Evolutionary conservation across 805 yeast genomes (phyloP).

Genomic region (Candida succiphila): DNA sequence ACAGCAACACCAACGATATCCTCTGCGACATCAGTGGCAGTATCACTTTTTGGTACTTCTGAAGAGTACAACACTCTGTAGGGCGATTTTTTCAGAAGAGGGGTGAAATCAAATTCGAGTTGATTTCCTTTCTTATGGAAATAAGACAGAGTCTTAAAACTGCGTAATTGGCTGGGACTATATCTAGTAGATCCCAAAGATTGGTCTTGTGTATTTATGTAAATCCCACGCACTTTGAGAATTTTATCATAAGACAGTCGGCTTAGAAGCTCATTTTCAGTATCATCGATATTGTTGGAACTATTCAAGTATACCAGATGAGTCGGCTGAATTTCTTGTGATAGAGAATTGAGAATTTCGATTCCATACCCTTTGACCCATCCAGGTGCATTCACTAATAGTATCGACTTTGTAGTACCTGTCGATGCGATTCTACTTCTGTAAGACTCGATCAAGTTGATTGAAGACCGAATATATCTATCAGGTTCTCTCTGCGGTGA

Average conservation of each 20-base stretch:
- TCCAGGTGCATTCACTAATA: conserved; percentile 76
- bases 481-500: conserved; percentile 62
- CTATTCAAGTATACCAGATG: conserved; percentile 46
- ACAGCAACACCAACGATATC: conserved; percentile 24
- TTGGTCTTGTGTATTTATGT: conserved; percentile 13
- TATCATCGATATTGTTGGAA: conserved; percentile 21
- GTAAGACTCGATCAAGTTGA: conserved; percentile 10
- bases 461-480: conserved; percentile 38
- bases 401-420: too few species aligned
- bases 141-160: conserved; percentile 39
- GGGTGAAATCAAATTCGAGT: conserved; percentile 31
- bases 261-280: conserved; percentile 18
- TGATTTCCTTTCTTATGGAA: conserved; percentile 30
- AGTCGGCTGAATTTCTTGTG: conserved; percentile 38
- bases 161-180: conserved; percentile 43
- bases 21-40: neutral
- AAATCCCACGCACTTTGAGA: conserved; percentile 25
- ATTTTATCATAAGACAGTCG: conserved; percentile 15
- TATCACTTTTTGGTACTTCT: neutral
- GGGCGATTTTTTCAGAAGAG: conserved; percentile 30
- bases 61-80: conserved; percentile 27
- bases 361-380: conserved; percentile 88
- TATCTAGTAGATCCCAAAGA: conserved; percentile 19
- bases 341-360: conserved; percentile 43
- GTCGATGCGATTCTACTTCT: conserved; percentile 12